Evolutionary conservation across 345 rosid species (phyloP), one percentile per base, ranked within the genome.

Genomic region (Eutrema japonicum): DNA sequence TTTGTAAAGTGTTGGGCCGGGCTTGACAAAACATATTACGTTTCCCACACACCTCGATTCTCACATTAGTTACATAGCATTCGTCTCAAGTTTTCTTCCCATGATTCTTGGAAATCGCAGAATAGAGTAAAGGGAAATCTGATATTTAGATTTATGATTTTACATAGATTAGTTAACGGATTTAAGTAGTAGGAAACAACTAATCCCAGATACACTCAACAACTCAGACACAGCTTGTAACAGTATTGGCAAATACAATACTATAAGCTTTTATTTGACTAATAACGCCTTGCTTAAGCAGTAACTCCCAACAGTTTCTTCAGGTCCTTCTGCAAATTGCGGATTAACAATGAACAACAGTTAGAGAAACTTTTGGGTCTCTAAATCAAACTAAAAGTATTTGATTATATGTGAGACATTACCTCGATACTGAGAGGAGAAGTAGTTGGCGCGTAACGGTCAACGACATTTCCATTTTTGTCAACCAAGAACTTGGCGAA

Each of bases 341-440:
- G 7, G 13, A 69, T 41, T n/a, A 62, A 54, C 47, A 54, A 33
- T 13, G 6, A 57, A 56, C 18, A 53, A 59, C 33, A 33, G 3
- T 67, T n/a, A 59, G 32, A 68, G 37, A 27, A 22, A 38, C 43
- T 14, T 43, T 3, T 1, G 37, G 2, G 16, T 60, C 33, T 53
- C 38, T 14, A 64, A 52, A 61, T 16, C 8, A n/a, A 49, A 36
- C n/a, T 18, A 10, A 41, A 41, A 41, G 43, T 13, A 5, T 52
- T 42, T 26, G 38, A 32, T 35, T 4, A 11, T 10, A 16, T 27
- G 41, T 2, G 5, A 14, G 32, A 10, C 68, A 30, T 27, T 77
- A 95, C 99, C 98, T 96, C 97, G 5, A 92, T 85, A 82, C 94
- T 88, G 36, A 86, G 94, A 61, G 98, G 98, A 51, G 94, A 80